Evolutionary conservation across 192 early-diverging fungal genomes (phyloP).

Genomic region (Lunasporangiospora selenospora): DNA sequence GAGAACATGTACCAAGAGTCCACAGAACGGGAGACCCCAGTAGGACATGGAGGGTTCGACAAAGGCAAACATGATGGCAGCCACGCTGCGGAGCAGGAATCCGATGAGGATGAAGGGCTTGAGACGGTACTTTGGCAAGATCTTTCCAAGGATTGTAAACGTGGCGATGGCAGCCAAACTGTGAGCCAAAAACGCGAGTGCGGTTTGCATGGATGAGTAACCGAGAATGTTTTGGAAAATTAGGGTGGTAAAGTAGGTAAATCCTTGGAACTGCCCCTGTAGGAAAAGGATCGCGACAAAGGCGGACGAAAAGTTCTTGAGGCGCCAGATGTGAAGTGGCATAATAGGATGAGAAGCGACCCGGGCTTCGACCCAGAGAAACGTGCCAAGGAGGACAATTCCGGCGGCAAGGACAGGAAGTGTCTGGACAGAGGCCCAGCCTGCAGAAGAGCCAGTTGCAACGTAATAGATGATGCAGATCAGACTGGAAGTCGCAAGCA

Average conservation of each 20-base stretch:
- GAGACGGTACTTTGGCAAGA: constrained; percentile 37
- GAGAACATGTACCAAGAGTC: constrained; percentile 30
- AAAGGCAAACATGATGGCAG: constrained; percentile 41
- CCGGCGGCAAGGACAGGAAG: constrained; percentile 38
- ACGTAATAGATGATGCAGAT: constrained; percentile 50
- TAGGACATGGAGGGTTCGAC: constrained; percentile 14
- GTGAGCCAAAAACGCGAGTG: constrained; percentile 51
- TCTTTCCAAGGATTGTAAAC: constrained; percentile 40
- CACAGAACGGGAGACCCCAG: constrained; percentile 44
- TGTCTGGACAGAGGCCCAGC: constrained; percentile 40
- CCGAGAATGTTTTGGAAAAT: constrained; percentile 55
- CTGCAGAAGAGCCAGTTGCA: constrained; percentile 26
- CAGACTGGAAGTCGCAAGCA: constrained; percentile 31
- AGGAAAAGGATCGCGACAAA: constrained; percentile 50
- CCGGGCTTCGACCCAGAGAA: constrained; percentile 43
- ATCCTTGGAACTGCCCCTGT: constrained; percentile 49
- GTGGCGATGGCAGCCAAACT: constrained; percentile 42
- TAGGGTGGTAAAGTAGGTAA: constrained; percentile 49
- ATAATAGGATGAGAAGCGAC: constrained; percentile 46
- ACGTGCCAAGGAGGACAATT: constrained; percentile 41
- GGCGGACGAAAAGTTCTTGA: constrained; percentile 52
- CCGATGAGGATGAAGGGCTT: constrained; percentile 34
- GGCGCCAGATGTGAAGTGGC: constrained; percentile 52
- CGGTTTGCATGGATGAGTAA: constrained; percentile 49
- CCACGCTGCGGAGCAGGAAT: constrained; percentile 7